Evolutionary conservation across 164 flowering plant species (phyloP), one percentile per base, ranked within the genome.

Genomic region (Magnolia officinalis): DNA sequence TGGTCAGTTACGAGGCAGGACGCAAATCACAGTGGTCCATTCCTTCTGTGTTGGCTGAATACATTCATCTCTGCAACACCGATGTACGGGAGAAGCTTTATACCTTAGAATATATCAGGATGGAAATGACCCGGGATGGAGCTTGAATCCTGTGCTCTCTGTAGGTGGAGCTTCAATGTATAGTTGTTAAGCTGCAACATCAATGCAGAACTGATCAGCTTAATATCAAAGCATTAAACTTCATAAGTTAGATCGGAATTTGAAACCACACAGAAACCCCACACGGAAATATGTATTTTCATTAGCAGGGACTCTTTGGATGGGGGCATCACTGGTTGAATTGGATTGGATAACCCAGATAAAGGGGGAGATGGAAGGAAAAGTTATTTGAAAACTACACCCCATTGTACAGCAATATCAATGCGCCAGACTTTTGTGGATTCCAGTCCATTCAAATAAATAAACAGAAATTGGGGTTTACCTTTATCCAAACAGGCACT

Each of bases 181-280:
- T 81, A 81, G 59, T 81, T 81, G 72, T 76, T 78, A 58, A 75
- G 67, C 83, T 81, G 83, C 79, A 78, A 51, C 63, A 68, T 50
- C 24, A 31, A 29, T 50, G 14, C 61, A 21, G 52, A 7, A 21
- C 52, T 14, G 9, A 45, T 70, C 21, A 49, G 20, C 21, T 37
- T 14, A 21, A 20, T 50, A 20, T 5, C 61, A 31, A 58, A 37
- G 8, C 29, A 24, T 11, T 1, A 23, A 19, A 58, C 10, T 63
- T 24, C 13, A 4, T 0, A 24, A 8, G 50, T 6, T 37, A 4
- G 2, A 26, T 26, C 2, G 29, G 29, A 26, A 26, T 26, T 26
- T 26, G 29, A 26, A 37, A 37, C 24, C 24, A 37, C 45, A 37
- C 45, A 2, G 6, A 37, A 37, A 37, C 45, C 45, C 6, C 45